phyloP scores from a whole-genome alignment of 257 asterid genomes.

The Sherardia arvensis region DNA sequence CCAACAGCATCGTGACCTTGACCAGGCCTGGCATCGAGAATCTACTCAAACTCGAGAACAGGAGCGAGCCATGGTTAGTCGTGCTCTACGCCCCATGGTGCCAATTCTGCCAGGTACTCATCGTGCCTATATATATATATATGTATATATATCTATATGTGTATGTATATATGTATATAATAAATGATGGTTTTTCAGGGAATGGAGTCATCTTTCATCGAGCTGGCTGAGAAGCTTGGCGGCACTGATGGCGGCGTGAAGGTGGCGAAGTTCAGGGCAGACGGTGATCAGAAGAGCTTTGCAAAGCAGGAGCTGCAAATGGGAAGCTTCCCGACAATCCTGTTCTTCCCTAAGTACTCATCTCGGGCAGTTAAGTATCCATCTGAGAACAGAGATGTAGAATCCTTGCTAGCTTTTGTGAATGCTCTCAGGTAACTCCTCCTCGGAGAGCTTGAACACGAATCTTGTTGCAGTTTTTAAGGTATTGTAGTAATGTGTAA shows the following conservation, averaged over 20 bases:
- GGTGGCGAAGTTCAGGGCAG: conserved; percentile 77
- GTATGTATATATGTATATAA: no score
- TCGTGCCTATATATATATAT: no score
- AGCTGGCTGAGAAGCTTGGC: conserved; percentile 50
- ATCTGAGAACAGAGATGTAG: conserved; percentile 74
- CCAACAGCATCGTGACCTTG: conserved; percentile 37
- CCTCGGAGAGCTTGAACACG: no score
- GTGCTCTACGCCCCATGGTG: conserved; percentile 93
- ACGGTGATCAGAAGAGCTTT: conserved; percentile 71
- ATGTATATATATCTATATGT: no score
- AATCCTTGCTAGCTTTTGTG: conserved; percentile 66
- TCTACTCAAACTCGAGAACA: conserved; percentile 45
- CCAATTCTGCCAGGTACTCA: conserved; percentile 63
- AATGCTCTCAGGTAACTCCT: conserved; percentile 42
- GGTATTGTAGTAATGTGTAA: background rate
- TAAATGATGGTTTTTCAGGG: conserved; percentile 17
- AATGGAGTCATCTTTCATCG: conserved; percentile 67
- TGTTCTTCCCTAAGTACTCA: conserved; percentile 64
- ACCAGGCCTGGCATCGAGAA: conserved; percentile 76
- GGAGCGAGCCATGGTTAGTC: conserved; percentile 73
- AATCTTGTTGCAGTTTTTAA: background rate
- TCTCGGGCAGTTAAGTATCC: conserved; percentile 59
- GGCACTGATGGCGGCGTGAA: conserved; percentile 46
- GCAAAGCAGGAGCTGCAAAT: conserved; percentile 57
- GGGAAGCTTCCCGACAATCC: conserved; percentile 73